phyloP scores from a whole-genome alignment of 2,329 filamentous ascomycete species.

The Alternaria ethzedia region DNA sequence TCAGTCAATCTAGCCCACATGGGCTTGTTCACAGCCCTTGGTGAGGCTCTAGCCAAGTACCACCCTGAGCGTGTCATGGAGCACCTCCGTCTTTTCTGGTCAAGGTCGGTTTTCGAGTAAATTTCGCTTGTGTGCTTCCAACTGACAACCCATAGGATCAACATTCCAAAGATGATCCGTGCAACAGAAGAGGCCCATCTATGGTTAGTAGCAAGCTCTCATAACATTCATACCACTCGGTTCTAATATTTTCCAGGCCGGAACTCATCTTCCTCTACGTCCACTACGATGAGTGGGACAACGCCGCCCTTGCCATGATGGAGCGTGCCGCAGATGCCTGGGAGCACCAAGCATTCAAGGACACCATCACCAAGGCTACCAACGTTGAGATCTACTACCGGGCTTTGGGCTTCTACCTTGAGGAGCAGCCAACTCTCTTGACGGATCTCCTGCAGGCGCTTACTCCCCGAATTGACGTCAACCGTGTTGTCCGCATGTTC shows the following conservation, averaged over 20 bases:
- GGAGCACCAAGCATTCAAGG: conserved; percentile 99
- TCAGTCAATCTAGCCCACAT: conserved; percentile 64
- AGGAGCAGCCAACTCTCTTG: conserved; percentile 92
- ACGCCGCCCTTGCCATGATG: conserved; percentile 96
- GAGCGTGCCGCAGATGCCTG: conserved; percentile 96
- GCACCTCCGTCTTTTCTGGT: conserved; percentile 97
- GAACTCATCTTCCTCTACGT: conserved; percentile 98
- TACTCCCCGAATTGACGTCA: conserved; percentile 94
- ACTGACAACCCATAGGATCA: conserved; percentile 72
- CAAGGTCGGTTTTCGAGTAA: neutral
- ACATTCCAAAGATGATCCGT: conserved; percentile 95
- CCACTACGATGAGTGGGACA: conserved; percentile 98
- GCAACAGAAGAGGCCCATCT: conserved; percentile 93
- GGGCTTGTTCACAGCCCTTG: conserved; percentile 95
- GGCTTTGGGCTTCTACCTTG: conserved; percentile 93
- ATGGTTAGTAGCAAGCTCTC: conserved; percentile 55
- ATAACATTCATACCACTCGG: neutral
- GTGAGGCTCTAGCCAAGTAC: conserved; percentile 91
- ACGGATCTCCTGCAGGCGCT: conserved; percentile 94
- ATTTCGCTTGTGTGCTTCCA: neutral
- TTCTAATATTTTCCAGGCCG: conserved; percentile 58
- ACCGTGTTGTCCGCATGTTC: conserved; percentile 99
- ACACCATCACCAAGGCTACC: conserved; percentile 95
- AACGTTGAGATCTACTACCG: conserved; percentile 99
- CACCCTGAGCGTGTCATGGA: conserved; percentile 97